Conservation (phyloP, 164 flowering plant species). For the Piper betle region DNA sequence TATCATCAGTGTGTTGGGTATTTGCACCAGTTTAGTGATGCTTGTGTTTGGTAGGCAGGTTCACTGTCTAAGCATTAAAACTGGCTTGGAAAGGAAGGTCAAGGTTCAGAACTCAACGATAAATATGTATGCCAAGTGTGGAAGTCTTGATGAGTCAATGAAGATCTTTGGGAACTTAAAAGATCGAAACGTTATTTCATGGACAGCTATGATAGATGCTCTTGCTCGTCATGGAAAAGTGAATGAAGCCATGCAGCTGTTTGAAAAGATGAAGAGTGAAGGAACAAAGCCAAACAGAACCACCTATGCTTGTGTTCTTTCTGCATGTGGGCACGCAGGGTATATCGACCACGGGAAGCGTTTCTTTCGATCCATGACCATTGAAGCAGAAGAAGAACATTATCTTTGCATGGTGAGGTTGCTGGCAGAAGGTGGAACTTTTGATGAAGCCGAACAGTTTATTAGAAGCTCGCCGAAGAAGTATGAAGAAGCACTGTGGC, state of each 20-base stretch:
- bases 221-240: constrained; percentile 17
- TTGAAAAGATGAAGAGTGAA: constrained; percentile 15
- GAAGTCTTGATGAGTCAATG: constrained; percentile 12
- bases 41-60: constrained; percentile 14
- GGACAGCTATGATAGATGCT: constrained; percentile 19
- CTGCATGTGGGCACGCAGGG: constrained; percentile 14
- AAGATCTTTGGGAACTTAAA: constrained; percentile 7
- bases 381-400: constrained; percentile 12
- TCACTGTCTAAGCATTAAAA: constrained; percentile 8
- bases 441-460: constrained; percentile 11
- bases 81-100: constrained; percentile 4
- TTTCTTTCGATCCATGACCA: constrained; percentile 12
- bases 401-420: constrained; percentile 15
- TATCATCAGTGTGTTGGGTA: constrained; percentile 8
- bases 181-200: constrained; percentile 12
- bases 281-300: constrained; percentile 13
- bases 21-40: constrained; percentile 13
- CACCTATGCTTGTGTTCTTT: constrained; percentile 14
- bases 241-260: constrained; percentile 8
- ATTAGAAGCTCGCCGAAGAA: constrained; percentile 8
- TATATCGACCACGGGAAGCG: constrained; percentile 8
- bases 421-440: constrained; percentile 11
- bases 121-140: constrained; percentile 22
- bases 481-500: constrained; percentile 9
- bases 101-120: constrained; percentile 11